Base-by-base conservation (phyloP, 2,329 filamentous ascomycete species). In the Botrytis fabae region DNA sequence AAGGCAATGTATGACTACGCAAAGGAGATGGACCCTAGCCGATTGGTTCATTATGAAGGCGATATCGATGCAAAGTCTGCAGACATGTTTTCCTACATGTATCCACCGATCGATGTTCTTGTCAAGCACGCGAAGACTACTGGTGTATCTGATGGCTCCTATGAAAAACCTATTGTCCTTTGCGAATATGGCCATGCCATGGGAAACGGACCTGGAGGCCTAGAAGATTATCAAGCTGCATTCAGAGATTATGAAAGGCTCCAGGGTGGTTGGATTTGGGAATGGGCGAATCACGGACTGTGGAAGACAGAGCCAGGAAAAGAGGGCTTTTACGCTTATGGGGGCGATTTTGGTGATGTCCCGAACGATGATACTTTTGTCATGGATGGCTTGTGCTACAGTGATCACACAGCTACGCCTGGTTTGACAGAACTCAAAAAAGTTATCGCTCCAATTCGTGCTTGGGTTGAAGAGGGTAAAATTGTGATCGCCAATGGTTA, bases 191-290 rank as follows among this genome's bases (percentile, higher is more conserved):
- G 81, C 0, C 87, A 89, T 77, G 90, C 92, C 1, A 93, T 93
- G 91, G 92, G 92, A 9, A 93, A 93, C 77, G 91, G 91, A 0
- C 92, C 92, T 0, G 91, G 92, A 1, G 88, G 87, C 48, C 84
- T 93, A 18, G 86, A 91, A 74, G 91, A 93, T 74, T 93, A 93
- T 74, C 84, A 91, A 66, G 84, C 89, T 59, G 85, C 86, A 0
- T 93, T 93, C 82, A 73, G 77, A 59, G 72, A 77, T 25, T 73
- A 79, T 66, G 73, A 71, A 48, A 75, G 78, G 42, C 63, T 80
- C 1, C 77, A 79, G 70, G 78, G 78, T 88, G 87, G 4, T 61
- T 79, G 78, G 62, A 86, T 91, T 76, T 91, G 89, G 89, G 89
- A 91, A 77, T 91, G 89, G 89, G 87, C 86, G 0, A 90, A 90